These are phyloP conservation scores for Pestalotiopsis sp. DNA, from an alignment of 2,329 filamentous ascomycete species.

Conservation along the genomic window DNA sequence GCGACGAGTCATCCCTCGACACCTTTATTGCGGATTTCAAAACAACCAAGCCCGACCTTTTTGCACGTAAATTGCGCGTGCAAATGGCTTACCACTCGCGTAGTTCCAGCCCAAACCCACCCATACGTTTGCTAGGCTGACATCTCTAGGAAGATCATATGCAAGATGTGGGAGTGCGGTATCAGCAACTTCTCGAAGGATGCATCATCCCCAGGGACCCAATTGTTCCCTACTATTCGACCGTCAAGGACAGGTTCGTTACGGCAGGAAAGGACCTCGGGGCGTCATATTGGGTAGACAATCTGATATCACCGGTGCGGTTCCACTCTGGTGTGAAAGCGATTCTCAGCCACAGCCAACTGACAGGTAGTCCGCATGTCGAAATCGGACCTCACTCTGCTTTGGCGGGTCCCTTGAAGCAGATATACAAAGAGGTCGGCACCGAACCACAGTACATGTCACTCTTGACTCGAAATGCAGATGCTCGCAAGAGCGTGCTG, in stretches of 20 bases:
- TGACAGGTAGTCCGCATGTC: conserved; percentile 6
- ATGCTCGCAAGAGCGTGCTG: background rate
- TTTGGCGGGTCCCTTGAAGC: conserved; percentile 15
- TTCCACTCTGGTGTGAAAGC: conserved; percentile 21
- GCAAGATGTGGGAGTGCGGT: conserved; percentile 18
- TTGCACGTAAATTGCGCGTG: conserved; percentile 36
- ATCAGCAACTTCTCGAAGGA: conserved; percentile 15
- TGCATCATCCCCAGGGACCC: conserved; percentile 14
- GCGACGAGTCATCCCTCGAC: conserved; percentile 23
- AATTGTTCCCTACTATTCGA: conserved; percentile 26
- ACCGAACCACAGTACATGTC: background rate
- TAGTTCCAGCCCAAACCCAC: background rate
- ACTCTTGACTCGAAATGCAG: background rate
- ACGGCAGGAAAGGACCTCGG: conserved; percentile 25
- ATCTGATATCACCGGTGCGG: conserved; percentile 30
- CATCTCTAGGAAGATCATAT: conserved; percentile 21
- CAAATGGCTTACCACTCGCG: conserved; percentile 46
- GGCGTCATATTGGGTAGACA: conserved; percentile 26
- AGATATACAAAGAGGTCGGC: conserved; percentile 13
- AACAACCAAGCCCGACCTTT: conserved; percentile 27
- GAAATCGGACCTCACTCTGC: conserved; percentile 18
- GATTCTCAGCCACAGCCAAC: background rate
- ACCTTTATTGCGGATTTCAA: conserved; percentile 31
- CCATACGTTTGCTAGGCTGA: background rate
- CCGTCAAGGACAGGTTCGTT: conserved; percentile 28